These are phyloP conservation scores for Termitomyces sp. DNA, from an alignment of 768 basidiomycete species.

Conservation along the genomic window DNA sequence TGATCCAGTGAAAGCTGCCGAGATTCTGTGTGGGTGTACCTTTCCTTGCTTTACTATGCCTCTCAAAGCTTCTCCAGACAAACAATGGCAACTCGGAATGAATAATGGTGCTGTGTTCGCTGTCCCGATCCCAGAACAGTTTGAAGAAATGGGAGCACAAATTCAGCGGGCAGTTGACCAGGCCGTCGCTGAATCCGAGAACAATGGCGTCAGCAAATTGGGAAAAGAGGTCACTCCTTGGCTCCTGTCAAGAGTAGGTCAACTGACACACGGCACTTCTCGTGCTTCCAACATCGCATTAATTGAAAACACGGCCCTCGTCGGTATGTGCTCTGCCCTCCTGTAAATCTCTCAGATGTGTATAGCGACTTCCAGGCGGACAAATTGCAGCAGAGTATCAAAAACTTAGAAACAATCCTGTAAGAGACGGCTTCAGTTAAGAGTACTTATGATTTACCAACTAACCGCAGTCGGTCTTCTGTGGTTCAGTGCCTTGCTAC, in stretches of 20 bases:
- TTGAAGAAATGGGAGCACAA: slow-evolving; percentile 59
- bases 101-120: slow-evolving; percentile 79
- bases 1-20: slow-evolving; percentile 65
- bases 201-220: slow-evolving; percentile 69
- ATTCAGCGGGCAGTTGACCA: slow-evolving; percentile 81
- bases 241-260: slow-evolving; percentile 79
- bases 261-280: slow-evolving; percentile 76
- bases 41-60: not conserved
- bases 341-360: not conserved
- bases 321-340: slow-evolving; percentile 50
- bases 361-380: slow-evolving; percentile 47
- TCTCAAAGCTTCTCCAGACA: slow-evolving; percentile 40
- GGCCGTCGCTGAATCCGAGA: slow-evolving; percentile 81
- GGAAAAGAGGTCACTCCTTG: slow-evolving; percentile 97
- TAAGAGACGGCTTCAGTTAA: slow-evolving; percentile 23
- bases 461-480: not conserved
- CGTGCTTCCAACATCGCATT: slow-evolving; percentile 80
- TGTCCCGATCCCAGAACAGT: slow-evolving; percentile 83
- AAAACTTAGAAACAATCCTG: slow-evolving; percentile 37
- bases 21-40: slow-evolving; percentile 59
- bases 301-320: slow-evolving; percentile 81
- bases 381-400: slow-evolving; percentile 79
- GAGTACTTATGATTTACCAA: slow-evolving; percentile 5
- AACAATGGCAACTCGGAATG: slow-evolving; percentile 67
- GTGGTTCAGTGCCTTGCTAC: not conserved